Evolutionary conservation across 768 basidiomycete species (phyloP), one percentile per base, ranked within the genome.

Genomic region (Phanerodontia chrysosporium): DNA sequence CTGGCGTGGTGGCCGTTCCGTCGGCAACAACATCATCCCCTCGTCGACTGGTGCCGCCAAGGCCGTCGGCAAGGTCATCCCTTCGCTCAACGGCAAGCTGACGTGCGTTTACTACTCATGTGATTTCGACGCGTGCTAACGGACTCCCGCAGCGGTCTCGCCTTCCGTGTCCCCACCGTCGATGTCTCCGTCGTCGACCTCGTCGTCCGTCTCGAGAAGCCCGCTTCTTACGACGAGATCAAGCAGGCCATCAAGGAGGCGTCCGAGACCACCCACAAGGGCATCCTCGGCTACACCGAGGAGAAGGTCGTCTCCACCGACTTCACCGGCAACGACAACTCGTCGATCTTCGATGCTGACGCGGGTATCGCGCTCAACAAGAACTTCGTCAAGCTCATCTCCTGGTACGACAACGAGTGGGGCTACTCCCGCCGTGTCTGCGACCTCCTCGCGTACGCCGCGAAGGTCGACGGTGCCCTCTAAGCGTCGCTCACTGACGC

Each of bases 21-120:
- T 95, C 65, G 89, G 87, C 76, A 90, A 90, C 81, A 99, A 99
- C 85, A 98, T 99, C 79, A 99, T 99, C 73, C 96, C 96, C 51
- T 97, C 95, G 24, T 96, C 95, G 67, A 98, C 96, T 65, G 96
- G 96, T 77, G 96, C 96, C 64, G 96, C 96, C 74, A 99, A 98
- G 85, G 95, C 95, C 64, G 94, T 96, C 71, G 95, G 95, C 69
- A 96, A 97, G 82, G 95, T 99, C 76, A 98, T 98, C 73, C 96
- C 96, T 60, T 73, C 76, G 52, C 84, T 99, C 67, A 97, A 98
- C 78, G 96, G 96, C 78, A 98, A 98, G 81, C 87, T 99, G 71
- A 98, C 95, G 90, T 92, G 72, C 67, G 87, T 75, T 22, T 56
- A 29, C 53, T 2, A 63, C 24, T 29, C 3, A 13, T 25, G 18